phyloP scores from a whole-genome alignment of 495 filamentous ascomycete genomes.

The Xeromyces bisporus region DNA sequence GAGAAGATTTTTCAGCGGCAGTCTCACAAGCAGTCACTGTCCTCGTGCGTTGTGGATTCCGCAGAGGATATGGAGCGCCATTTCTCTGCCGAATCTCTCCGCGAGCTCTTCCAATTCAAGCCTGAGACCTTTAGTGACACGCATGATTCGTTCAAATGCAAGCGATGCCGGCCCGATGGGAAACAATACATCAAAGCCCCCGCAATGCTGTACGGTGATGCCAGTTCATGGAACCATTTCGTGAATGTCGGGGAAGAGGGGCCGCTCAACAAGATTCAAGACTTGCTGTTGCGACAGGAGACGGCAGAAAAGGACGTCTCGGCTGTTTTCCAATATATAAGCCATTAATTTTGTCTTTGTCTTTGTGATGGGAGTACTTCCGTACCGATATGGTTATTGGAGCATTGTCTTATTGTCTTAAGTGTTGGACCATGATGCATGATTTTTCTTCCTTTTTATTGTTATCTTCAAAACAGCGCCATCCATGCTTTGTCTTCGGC shows the following conservation, averaged over 20 bases:
- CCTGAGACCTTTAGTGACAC: conserved; percentile 76
- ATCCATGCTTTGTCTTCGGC: too few species aligned
- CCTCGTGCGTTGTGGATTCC: conserved; percentile 92
- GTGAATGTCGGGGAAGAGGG: conserved; percentile 55
- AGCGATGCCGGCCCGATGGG: conserved; percentile 77
- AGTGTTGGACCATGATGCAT: too few species aligned
- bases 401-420: neutral
- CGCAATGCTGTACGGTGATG: conserved; percentile 94
- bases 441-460: too few species aligned
- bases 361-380: neutral
- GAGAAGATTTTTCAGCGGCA: conserved; percentile 99
- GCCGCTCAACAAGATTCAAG: conserved; percentile 66
- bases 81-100: conserved; percentile 73
- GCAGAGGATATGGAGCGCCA: conserved; percentile 95
- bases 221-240: conserved; percentile 98
- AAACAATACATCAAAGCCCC: conserved; percentile 74
- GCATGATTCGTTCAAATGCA: conserved; percentile 98
- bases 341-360: conserved; percentile 39
- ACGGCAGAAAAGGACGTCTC: conserved; percentile 62
- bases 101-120: conserved; percentile 88
- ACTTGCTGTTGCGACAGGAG: conserved; percentile 83
- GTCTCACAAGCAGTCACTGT: conserved; percentile 92
- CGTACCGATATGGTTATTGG: neutral
- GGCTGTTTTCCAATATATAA: conserved; percentile 97
- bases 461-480: too few species aligned